Evolutionary conservation across 495 filamentous ascomycete species (phyloP).

Genomic region (Aspergillus campestris): DNA sequence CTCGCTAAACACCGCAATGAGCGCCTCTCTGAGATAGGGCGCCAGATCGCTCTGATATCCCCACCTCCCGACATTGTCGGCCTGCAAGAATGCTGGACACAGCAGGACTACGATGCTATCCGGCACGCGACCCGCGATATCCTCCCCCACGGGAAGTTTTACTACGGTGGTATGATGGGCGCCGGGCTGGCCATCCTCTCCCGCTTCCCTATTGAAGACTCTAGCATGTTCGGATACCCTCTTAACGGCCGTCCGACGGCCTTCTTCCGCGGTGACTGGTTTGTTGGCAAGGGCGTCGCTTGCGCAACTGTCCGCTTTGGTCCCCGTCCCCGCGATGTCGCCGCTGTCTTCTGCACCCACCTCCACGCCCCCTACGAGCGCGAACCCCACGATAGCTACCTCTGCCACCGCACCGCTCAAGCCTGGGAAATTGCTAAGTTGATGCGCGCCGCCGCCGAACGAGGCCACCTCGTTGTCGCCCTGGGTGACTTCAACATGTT

Average conservation of each 20-base stretch:
- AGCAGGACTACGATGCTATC: conserved; percentile 80
- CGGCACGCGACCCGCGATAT: conserved; percentile 63
- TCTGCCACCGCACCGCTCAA: conserved; percentile 84
- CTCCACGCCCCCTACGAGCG: conserved; percentile 85
- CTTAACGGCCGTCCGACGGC: conserved; percentile 89
- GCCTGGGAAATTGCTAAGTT: conserved; percentile 96
- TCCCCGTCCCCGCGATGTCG: conserved; percentile 53
- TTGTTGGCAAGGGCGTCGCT: conserved; percentile 88
- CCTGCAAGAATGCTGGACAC: conserved; percentile 92
- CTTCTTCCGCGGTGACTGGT: conserved; percentile 90
- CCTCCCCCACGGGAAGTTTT: conserved; percentile 93
- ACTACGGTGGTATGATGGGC: conserved; percentile 80
- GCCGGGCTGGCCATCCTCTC: conserved; percentile 89
- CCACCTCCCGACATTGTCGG: conserved; percentile 80
- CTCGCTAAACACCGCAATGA: conserved; percentile 70
- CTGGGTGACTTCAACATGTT: conserved; percentile 95
- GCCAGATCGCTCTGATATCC: conserved; percentile 54
- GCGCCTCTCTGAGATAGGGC: conserved; percentile 77
- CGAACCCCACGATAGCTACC: conserved; percentile 72
- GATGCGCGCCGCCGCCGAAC: conserved; percentile 73
- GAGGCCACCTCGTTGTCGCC: conserved; percentile 76
- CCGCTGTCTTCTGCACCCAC: conserved; percentile 91
- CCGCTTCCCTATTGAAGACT: conserved; percentile 93
- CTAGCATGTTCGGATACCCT: conserved; percentile 77
- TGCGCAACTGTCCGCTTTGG: conserved; percentile 73